Evolutionary conservation across 2,329 filamentous ascomycete species (phyloP).

Genomic region (Hymenoscyphus repandus): DNA sequence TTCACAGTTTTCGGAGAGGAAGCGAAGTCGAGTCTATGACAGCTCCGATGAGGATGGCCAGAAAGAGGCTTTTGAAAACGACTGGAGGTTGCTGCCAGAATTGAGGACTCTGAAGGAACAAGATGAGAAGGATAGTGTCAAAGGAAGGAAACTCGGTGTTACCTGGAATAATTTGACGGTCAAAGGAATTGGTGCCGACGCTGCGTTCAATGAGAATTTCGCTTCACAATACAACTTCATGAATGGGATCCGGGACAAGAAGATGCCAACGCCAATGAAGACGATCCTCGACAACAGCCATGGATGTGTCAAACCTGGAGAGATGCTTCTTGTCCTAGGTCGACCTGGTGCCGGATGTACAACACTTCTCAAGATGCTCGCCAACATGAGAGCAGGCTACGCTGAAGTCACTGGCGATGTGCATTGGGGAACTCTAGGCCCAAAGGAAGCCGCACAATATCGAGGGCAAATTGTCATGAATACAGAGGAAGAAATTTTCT

Average conservation of each 20-base stretch:
- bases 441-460: constrained; percentile 41
- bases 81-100: constrained; percentile 29
- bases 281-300: constrained; percentile 61
- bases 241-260: constrained; percentile 35
- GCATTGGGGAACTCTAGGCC: constrained; percentile 44
- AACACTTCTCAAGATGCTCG: constrained; percentile 63
- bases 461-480: constrained; percentile 54
- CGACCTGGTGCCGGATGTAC: constrained; percentile 67
- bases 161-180: constrained; percentile 29
- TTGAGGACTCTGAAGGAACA: constrained; percentile 20
- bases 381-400: constrained; percentile 59
- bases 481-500: constrained; percentile 47
- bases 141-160: constrained; percentile 31
- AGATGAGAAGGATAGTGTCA: constrained; percentile 22
- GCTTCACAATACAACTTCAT: constrained; percentile 25
- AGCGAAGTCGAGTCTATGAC: constrained; percentile 17
- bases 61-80: constrained; percentile 10
- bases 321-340: constrained; percentile 67
- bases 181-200: constrained; percentile 28
- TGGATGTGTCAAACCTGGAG: constrained; percentile 66
- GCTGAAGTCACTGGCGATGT: constrained; percentile 54
- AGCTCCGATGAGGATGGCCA: constrained; percentile 18
- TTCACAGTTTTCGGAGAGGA: constrained; percentile 15
- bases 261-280: constrained; percentile 56
- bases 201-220: constrained; percentile 27